Base-by-base conservation (phyloP, 176 grass and related monocot species). In the Tillandsia leiboldiana region DNA sequence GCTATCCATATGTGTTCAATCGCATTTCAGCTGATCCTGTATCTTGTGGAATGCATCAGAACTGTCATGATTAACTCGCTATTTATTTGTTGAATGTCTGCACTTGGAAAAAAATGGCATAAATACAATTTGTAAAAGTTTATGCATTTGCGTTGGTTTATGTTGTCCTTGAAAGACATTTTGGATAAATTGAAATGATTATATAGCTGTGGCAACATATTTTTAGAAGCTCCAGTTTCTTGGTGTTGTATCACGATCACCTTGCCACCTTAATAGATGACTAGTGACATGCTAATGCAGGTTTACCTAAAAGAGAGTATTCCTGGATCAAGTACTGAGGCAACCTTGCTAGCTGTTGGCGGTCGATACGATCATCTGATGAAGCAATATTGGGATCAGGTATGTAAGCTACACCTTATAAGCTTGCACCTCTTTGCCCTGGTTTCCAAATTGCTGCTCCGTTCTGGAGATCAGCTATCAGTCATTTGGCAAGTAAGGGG, bases 311-410 rank as follows among this genome's bases (percentile, higher is more conserved):
- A 89, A 85, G 93, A 96, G 83, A 83, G 70, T 63, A 83, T 72
- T 48, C 78, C 73, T 79, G 71, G 54, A 64, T 59, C 70, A 69
- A 67, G 65, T 79, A 74, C 74, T 73, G 83, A 96, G 53, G 81
- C 85, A 74, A 89, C 80, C n/a, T 81, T 96, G 59, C 70, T 96
- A 18, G 93, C 88, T 73, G 83, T 90, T 92, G 93, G 93, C 51
- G 93, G 93, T 1, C 86, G 88, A 63, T 92, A 92, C 76, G 93
- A 96, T 89, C 23, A 77, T 78, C 83, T 96, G 75, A 71, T 92
- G 53, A 74, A 87, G 62, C 84, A 89, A 82, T 76, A 75, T 70
- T 89, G 88, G 85, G 83, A 78, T 76, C 85, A 71, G 70, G 73
- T 73, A 65, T 75, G 88, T 92, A 83, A 87, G 86, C 85, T 75